These are phyloP conservation scores for Ceriops zippeliana DNA, from an alignment of 345 rosid genomes.

Conservation along the genomic window DNA sequence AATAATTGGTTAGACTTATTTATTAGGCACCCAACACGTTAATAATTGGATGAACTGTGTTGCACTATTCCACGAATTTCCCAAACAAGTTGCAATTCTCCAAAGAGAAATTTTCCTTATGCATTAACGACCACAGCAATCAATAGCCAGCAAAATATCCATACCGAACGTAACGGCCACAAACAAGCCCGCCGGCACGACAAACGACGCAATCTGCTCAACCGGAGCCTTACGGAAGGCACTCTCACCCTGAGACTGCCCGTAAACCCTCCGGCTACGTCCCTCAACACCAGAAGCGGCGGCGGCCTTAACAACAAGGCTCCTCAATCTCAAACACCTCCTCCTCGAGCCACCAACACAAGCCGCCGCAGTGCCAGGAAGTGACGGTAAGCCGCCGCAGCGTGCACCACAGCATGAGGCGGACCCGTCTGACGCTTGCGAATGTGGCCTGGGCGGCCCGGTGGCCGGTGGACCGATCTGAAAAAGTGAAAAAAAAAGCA, in stretches of 20 bases:
- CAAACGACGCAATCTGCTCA: slow-evolving; percentile 55
- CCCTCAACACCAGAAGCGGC: slow-evolving; percentile 41
- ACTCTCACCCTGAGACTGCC: slow-evolving; percentile 58
- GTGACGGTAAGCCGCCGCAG: slow-evolving; percentile 9
- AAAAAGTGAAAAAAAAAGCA: background rate
- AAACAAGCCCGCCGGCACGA: slow-evolving; percentile 57
- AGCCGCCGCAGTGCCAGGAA: slow-evolving; percentile 22
- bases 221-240: slow-evolving; percentile 41
- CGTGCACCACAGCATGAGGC: slow-evolving; percentile 15
- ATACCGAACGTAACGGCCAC: slow-evolving; percentile 66
- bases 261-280: slow-evolving; percentile 50
- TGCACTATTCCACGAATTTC: no score
- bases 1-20: no score
- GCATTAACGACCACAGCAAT: background rate
- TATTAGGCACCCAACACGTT: no score
- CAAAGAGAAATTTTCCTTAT: no score
- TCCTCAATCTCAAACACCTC: slow-evolving; percentile 30
- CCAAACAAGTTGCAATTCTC: no score
- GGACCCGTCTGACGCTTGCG: slow-evolving; percentile 19
- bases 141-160: slow-evolving; percentile 12
- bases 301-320: slow-evolving; percentile 49
- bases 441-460: slow-evolving; percentile 25
- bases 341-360: slow-evolving; percentile 13
- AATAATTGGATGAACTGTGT: no score
- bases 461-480: slow-evolving; percentile 35